A percentile compares a stretch with the other conserved stretches of the same genome.
Conservation (phyloP, 2,329 filamentous ascomycete species). For the Fusarium scirpi region DNA sequence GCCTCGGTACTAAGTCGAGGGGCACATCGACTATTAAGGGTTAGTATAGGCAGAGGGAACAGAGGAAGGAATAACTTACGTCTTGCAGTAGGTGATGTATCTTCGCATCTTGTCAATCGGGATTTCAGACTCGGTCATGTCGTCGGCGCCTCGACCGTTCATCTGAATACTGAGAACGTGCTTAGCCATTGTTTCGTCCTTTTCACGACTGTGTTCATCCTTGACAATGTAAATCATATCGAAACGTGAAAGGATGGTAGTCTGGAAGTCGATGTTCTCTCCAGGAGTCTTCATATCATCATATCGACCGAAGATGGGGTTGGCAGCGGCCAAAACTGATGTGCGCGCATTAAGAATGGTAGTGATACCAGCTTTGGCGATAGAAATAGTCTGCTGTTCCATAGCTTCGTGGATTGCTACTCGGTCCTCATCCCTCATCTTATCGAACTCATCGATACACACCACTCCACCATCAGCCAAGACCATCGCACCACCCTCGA, state of each 20-base stretch:
- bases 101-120: slow-evolving; percentile 96
- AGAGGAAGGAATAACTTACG: slow-evolving; percentile 66
- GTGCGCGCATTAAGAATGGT: slow-evolving; percentile 97
- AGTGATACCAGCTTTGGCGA: slow-evolving; percentile 97
- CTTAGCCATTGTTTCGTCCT: slow-evolving; percentile 92
- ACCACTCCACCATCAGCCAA: slow-evolving; percentile 96
- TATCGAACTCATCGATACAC: slow-evolving; percentile 99
- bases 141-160: slow-evolving; percentile 85
- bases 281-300: slow-evolving; percentile 98
- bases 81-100: slow-evolving; percentile 97
- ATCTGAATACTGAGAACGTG: slow-evolving; percentile 99
- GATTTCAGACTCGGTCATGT: slow-evolving; percentile 87
- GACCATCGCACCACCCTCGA: slow-evolving; percentile 98
- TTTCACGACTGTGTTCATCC: slow-evolving; percentile 89
- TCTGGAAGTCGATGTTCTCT: slow-evolving; percentile 99
- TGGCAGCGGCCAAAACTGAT: slow-evolving; percentile 93
- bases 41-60: slow-evolving; percentile 45
- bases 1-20: slow-evolving; percentile 91
- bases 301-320: slow-evolving; percentile 97
- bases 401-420: slow-evolving; percentile 99
- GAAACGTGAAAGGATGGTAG: slow-evolving; percentile 96
- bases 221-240: slow-evolving; percentile 99
- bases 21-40: slow-evolving; percentile 78
- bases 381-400: slow-evolving; percentile 99
- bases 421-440: slow-evolving; percentile 98